A percentile compares a stretch with the other conserved stretches of the same genome.
Conservation (phyloP, 257 asterid species). For the Solanum lycopersicoides region DNA sequence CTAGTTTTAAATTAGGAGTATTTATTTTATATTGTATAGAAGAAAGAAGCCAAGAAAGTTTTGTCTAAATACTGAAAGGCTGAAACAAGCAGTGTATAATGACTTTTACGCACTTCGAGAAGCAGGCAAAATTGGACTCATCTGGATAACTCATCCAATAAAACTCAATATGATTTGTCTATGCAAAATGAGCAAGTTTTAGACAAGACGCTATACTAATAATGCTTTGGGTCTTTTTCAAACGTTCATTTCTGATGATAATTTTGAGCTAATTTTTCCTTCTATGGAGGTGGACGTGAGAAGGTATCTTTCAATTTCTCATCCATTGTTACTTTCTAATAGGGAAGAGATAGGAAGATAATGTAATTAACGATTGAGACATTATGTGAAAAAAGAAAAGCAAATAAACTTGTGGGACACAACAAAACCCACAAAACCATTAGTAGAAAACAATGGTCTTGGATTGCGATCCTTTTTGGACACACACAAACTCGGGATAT, state of each 20-base stretch:
- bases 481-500: accelerated
- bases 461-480: not conserved
- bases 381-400: not conserved
- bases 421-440: not conserved
- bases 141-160: not conserved
- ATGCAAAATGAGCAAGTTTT: not conserved
- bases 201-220: not conserved
- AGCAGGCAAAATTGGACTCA: slow-evolving; percentile 5
- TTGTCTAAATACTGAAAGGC: slow-evolving; percentile 5
- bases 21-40: not conserved
- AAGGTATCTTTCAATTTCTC: not conserved
- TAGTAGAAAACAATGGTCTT: not conserved
- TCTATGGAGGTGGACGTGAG: not conserved
- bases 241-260: not conserved
- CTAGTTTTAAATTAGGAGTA: not conserved
- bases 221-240: not conserved
- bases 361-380: not conserved
- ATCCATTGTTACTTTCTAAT: not conserved
- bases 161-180: not conserved
- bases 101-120: slow-evolving; percentile 18
- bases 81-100: slow-evolving; percentile 1
- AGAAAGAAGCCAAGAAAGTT: slow-evolving; percentile 1
- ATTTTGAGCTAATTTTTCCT: not conserved
- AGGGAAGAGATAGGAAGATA: not conserved
- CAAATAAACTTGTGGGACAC: not conserved